Percentiles rank a stretch among this genome's conserved stretches.
Conservation (phyloP, 768 basidiomycete genomes). For the Rhodotorula taiwanensis region DNA sequence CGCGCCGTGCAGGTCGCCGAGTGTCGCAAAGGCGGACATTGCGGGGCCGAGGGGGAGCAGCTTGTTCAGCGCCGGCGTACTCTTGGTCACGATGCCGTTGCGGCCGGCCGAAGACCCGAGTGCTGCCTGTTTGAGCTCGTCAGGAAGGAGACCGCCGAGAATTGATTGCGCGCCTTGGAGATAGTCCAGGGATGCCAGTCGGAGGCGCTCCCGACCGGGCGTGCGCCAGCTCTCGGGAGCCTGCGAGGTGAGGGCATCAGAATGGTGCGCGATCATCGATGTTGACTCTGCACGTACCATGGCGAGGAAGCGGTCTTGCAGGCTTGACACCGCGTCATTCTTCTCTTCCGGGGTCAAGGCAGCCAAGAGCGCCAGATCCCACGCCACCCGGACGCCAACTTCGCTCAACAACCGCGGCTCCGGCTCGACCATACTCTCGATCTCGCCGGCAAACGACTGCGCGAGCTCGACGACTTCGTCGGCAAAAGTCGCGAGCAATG, state of each 20-base stretch:
- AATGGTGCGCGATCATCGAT: no score
- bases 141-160: slow-evolving; percentile 14
- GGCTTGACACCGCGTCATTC: background rate
- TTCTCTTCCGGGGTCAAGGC: background rate
- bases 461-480: background rate
- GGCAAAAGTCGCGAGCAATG: slow-evolving; percentile 1
- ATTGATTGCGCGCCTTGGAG: slow-evolving; percentile 27
- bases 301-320: background rate
- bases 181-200: background rate
- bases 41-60: background rate
- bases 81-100: background rate
- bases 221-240: no score
- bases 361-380: slow-evolving; percentile 11
- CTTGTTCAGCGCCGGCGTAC: background rate
- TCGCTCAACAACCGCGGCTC: background rate
- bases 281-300: slow-evolving; percentile 10
- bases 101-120: fast-evolving
- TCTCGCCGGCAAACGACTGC: background rate
- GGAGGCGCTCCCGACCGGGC: background rate
- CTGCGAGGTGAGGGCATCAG: no score
- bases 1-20: slow-evolving; percentile 6
- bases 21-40: background rate
- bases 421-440: background rate
- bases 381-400: slow-evolving; percentile 6
- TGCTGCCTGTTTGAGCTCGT: background rate